Evolutionary conservation across 345 rosid genomes (phyloP).

Genomic region (Chamaenerion angustifolium): DNA sequence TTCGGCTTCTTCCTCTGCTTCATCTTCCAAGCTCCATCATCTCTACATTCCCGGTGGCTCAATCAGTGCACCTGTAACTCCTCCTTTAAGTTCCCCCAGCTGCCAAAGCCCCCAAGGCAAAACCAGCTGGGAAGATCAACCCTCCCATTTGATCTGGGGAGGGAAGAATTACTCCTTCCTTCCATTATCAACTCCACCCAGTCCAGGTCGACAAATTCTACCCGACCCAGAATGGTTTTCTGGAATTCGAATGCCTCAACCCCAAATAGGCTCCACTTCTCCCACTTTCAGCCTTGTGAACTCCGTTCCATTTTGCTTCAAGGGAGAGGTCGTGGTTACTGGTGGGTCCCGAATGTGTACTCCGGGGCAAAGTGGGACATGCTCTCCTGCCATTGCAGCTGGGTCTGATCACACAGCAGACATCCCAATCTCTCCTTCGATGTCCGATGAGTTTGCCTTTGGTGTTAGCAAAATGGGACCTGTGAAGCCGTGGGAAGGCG

Average conservation of each 20-base stretch:
- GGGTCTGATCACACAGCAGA: conserved; percentile 69
- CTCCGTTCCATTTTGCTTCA: conserved; percentile 58
- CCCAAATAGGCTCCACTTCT: conserved; percentile 67
- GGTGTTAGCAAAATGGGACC: conserved; percentile 53
- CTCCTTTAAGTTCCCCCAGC: conserved; percentile 92
- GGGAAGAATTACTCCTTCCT: conserved; percentile 36
- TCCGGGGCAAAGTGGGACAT: conserved; percentile 93
- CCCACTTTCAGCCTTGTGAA: conserved; percentile 87
- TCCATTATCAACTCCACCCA: conserved; percentile 89
- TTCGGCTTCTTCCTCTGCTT: conserved; percentile 75
- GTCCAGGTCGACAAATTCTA: conserved; percentile 62
- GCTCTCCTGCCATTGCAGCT: conserved; percentile 78
- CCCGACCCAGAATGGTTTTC: conserved; percentile 88
- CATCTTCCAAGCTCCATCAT: conserved; percentile 58
- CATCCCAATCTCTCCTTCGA: conserved; percentile 65
- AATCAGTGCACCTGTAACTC: conserved; percentile 98
- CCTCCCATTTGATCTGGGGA: conserved; percentile 32
- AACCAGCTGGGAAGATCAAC: conserved; percentile 53
- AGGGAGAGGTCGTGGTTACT: conserved; percentile 46
- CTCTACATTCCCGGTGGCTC: conserved; percentile 71
- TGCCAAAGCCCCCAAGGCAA: conserved; percentile 59
- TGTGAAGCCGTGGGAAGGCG: conserved; percentile 99
- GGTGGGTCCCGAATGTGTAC: conserved; percentile 81
- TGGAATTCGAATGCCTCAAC: conserved; percentile 42
- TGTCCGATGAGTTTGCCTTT: conserved; percentile 79